Percentiles rank a stretch among this genome's conserved stretches.
These are phyloP conservation scores for Umbelopsis sp. DNA, from an alignment of 192 early-diverging fungal genomes.

Conservation along the genomic window DNA sequence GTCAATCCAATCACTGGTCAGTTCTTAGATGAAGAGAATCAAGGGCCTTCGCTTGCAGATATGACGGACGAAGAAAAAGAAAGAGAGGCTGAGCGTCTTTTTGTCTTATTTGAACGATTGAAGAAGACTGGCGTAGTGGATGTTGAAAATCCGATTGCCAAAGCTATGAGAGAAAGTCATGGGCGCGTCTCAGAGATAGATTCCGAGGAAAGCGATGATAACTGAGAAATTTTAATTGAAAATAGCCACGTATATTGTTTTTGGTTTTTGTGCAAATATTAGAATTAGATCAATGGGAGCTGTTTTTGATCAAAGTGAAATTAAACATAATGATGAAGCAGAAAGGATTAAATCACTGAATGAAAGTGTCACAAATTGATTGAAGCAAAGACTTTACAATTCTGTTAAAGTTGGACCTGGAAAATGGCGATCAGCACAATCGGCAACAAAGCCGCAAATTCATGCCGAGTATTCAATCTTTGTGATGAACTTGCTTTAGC, in stretches of 20 bases:
- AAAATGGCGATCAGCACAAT: no score
- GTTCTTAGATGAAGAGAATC: conserved; percentile 47
- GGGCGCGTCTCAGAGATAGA: conserved; percentile 32
- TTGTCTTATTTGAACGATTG: conserved; percentile 93
- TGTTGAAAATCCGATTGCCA: conserved; percentile 70
- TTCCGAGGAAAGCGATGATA: conserved; percentile 17
- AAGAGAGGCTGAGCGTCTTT: conserved; percentile 86
- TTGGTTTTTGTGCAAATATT: background rate
- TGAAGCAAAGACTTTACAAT: no score
- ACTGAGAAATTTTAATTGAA: background rate
- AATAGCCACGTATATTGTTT: background rate
- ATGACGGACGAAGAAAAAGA: conserved; percentile 99
- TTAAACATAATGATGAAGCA: no score
- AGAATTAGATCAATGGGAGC: no score
- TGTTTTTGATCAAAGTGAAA: no score
- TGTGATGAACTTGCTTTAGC: background rate
- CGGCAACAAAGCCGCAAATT: background rate
- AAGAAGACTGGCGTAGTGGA: conserved; percentile 91
- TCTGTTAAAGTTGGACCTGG: no score
- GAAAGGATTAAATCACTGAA: no score
- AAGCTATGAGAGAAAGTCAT: conserved; percentile 52
- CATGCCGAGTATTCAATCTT: background rate
- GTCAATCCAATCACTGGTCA: conserved; percentile 94
- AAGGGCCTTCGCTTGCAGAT: conserved; percentile 57
- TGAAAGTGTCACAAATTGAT: no score